These are phyloP conservation scores for Saccharata proteae DNA, from an alignment of 2,329 filamentous ascomycete species.

Conservation along the genomic window DNA sequence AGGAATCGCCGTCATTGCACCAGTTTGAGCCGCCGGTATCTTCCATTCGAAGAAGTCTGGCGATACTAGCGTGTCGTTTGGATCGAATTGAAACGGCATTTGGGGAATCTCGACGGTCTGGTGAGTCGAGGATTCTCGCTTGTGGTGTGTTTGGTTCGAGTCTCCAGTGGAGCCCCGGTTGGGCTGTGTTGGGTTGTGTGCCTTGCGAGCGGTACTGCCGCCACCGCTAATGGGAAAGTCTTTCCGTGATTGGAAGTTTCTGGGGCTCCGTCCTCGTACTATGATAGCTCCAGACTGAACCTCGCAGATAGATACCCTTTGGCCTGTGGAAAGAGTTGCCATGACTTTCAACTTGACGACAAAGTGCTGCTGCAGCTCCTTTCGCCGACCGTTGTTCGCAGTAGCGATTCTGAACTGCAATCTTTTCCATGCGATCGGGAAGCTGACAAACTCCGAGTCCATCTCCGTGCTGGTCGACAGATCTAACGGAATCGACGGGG, in stretches of 20 bases:
- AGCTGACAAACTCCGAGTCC: conserved; percentile 76
- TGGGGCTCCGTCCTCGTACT: conserved; percentile 80
- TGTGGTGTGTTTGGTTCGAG: conserved; percentile 16
- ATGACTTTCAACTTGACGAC: conserved; percentile 77
- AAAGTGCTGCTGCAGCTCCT: conserved; percentile 95
- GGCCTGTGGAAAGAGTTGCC: conserved; percentile 72
- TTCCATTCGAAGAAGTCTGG: conserved; percentile 35
- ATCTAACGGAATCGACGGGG: conserved; percentile 65
- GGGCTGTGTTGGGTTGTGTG: conserved; percentile 22
- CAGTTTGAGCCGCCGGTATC: conserved; percentile 20
- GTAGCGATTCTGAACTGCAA: conserved; percentile 91
- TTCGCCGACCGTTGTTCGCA: conserved; percentile 86
- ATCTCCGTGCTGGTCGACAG: conserved; percentile 52
- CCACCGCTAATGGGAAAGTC: conserved; percentile 79
- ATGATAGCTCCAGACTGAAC: conserved; percentile 83
- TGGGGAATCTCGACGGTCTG: conserved; percentile 22
- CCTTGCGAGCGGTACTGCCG: conserved; percentile 63
- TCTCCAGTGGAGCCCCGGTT: conserved; percentile 25
- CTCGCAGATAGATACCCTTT: conserved; percentile 70
- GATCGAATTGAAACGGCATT: conserved; percentile 29
- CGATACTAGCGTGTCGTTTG: conserved; percentile 27
- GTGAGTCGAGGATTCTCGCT: conserved; percentile 14
- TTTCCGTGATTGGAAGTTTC: conserved; percentile 90
- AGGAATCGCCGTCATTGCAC: conserved; percentile 32
- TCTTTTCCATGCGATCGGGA: conserved; percentile 87